Percentiles rank a stretch among this genome's conserved stretches.
Conservation (phyloP, 192 early-diverging fungal species). For the Dissophora globulifera region DNA sequence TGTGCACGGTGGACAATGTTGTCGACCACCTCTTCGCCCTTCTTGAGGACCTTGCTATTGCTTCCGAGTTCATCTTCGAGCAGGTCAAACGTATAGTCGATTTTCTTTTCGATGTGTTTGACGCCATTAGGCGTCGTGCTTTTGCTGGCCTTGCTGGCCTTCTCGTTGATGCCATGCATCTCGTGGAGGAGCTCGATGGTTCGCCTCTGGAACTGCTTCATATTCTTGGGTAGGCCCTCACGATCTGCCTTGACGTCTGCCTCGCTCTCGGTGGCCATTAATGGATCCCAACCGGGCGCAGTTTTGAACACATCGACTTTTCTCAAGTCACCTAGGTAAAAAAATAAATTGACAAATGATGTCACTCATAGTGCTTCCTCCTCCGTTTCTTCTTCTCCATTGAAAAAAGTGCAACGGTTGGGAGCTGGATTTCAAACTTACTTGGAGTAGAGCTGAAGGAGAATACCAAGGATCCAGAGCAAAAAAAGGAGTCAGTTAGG, state of each 20-base stretch:
- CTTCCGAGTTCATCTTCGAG: too few relatives aligned
- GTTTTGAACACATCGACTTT: constrained; percentile 30
- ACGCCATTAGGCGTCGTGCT: too few relatives aligned
- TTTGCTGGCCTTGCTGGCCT: too few relatives aligned
- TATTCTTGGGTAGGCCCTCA: constrained; percentile 12
- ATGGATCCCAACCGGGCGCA: constrained; percentile 33
- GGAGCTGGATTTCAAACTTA: too few relatives aligned
- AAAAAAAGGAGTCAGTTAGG: too few relatives aligned
- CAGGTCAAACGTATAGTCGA: background rate
- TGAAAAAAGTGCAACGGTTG: too few relatives aligned
- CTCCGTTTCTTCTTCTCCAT: too few relatives aligned
- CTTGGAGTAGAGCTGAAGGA: background rate
- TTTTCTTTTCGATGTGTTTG: too few relatives aligned
- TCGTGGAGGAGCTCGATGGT: constrained; percentile 2
- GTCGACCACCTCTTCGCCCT: constrained; percentile 6
- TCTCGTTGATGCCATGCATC: background rate
- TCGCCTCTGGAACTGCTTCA: constrained; percentile 25
- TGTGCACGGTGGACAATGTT: too few relatives aligned
- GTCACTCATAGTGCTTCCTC: background rate
- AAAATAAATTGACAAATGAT: background rate
- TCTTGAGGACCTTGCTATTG: background rate
- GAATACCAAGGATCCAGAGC: background rate
- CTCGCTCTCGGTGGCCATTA: constrained; percentile 38
- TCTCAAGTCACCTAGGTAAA: background rate
- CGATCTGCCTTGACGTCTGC: constrained; percentile 47